Evolutionary conservation across 2,329 filamentous ascomycete genomes (phyloP).

Genomic region (Coniella vitis): DNA sequence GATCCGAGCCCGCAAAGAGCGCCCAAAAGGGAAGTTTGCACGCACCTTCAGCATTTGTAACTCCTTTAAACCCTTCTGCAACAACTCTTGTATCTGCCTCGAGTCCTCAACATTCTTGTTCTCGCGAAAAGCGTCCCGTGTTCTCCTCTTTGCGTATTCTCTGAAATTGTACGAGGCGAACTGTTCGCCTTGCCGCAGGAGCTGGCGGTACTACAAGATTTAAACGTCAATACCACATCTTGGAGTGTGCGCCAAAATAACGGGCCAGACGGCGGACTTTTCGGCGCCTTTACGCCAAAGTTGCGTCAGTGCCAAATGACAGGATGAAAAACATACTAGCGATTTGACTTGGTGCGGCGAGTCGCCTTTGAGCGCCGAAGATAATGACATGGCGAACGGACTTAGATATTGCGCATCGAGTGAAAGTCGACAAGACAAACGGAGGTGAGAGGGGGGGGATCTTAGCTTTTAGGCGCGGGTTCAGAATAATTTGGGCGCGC

Average conservation of each 20-base stretch:
- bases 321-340: constrained; percentile 36
- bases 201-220: constrained; percentile 69
- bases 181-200: constrained; percentile 77
- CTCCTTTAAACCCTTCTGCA: constrained; percentile 82
- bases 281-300: background rate
- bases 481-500: constrained; percentile 11
- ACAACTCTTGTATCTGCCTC: constrained; percentile 74
- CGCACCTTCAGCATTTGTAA: constrained; percentile 83
- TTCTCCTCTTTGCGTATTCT: constrained; percentile 89
- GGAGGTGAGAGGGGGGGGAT: background rate
- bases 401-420: constrained; percentile 10
- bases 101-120: constrained; percentile 66
- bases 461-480: constrained; percentile 1
- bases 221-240: constrained; percentile 7
- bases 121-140: constrained; percentile 84
- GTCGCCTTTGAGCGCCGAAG: constrained; percentile 40
- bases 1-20: background rate
- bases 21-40: constrained; percentile 14
- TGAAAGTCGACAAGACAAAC: background rate
- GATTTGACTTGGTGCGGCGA: constrained; percentile 52
- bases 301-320: constrained; percentile 12
- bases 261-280: background rate
- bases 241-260: background rate
- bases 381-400: constrained; percentile 18
- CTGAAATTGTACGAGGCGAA: constrained; percentile 97